phyloP scores from a whole-genome alignment of 352 stramenopile species.

The Phytophthora multivora region DNA sequence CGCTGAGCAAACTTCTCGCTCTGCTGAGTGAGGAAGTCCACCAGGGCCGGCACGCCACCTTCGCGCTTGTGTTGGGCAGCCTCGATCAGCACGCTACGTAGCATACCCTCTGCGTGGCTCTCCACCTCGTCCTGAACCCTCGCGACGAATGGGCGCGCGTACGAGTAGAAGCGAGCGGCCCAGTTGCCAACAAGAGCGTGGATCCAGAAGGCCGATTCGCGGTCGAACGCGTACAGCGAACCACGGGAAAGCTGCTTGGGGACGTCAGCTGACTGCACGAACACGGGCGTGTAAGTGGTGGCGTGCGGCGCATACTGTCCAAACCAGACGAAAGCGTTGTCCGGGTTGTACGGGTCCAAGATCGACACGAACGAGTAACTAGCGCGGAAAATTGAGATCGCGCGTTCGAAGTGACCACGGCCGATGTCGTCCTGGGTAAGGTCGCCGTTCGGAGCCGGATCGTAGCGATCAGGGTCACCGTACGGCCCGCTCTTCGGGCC shows the following conservation, averaged over 20 bases:
- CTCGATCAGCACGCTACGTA: constrained; percentile 42
- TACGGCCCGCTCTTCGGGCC: constrained; percentile 85
- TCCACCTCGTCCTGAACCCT: constrained; percentile 67
- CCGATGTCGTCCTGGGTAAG: constrained; percentile 55
- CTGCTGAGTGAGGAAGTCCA: constrained; percentile 62
- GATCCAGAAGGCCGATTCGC: constrained; percentile 74
- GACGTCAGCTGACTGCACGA: constrained; percentile 59
- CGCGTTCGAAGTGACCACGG: constrained; percentile 84
- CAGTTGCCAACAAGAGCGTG: constrained; percentile 88
- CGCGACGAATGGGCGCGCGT: constrained; percentile 62
- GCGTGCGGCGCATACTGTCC: constrained; percentile 90
- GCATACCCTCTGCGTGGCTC: constrained; percentile 40
- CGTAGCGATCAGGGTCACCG: constrained; percentile 91
- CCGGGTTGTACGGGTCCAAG: constrained; percentile 54
- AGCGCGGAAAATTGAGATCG: constrained; percentile 94
- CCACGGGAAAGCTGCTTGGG: constrained; percentile 55
- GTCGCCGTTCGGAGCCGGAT: constrained; percentile 50
- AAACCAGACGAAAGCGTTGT: constrained; percentile 85
- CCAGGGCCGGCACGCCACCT: constrained; percentile 50
- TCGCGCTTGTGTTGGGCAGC: constrained; percentile 42
- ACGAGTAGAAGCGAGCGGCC: constrained; percentile 76
- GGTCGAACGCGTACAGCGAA: constrained; percentile 72
- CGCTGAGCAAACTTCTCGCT: constrained; percentile 54
- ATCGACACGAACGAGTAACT: constrained; percentile 90
- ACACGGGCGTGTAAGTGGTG: constrained; percentile 91